Evolutionary conservation across 768 basidiomycete species (phyloP).

Genomic region (Termitomyces sp.): DNA sequence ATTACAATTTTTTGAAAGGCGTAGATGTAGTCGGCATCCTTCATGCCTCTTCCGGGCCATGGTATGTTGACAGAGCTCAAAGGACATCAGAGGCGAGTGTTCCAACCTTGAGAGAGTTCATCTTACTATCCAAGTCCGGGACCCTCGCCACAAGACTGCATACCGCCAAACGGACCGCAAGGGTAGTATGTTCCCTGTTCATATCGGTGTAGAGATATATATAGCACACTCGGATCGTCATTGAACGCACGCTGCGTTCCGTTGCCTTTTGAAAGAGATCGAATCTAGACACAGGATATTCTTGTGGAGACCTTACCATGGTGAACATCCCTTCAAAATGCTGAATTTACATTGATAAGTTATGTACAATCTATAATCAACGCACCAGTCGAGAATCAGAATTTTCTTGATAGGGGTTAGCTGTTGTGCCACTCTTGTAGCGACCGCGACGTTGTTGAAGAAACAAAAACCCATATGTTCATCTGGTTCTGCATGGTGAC

Average conservation of each 20-base stretch:
- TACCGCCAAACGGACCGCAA: constrained; percentile 82
- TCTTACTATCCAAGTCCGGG: constrained; percentile 83
- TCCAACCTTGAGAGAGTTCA: constrained; percentile 2
- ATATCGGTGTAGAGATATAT: constrained; percentile 94
- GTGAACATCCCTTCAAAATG: constrained; percentile 69
- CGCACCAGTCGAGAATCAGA: constrained; percentile 93
- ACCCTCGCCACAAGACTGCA: constrained; percentile 85
- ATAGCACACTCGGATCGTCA: constrained; percentile 87
- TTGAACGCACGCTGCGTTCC: constrained; percentile 97
- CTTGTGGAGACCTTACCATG: constrained; percentile 49
- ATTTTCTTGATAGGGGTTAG: constrained; percentile 71
- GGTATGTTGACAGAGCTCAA: constrained; percentile 91
- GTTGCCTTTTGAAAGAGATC: constrained; percentile 64
- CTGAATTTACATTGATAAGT: not conserved
- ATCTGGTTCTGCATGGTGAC: constrained; percentile 97
- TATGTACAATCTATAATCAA: constrained; percentile 11
- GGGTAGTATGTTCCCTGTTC: constrained; percentile 93
- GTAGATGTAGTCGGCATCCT: constrained; percentile 93
- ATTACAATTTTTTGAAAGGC: constrained; percentile 95
- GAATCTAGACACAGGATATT: not conserved
- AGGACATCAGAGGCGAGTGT: constrained; percentile 6
- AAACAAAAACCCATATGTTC: constrained; percentile 99
- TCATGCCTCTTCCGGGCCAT: constrained; percentile 87
- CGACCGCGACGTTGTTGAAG: constrained; percentile 97
- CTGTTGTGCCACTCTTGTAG: constrained; percentile 76